Evolutionary conservation across 2,329 filamentous ascomycete species (phyloP).

Genomic region (Cryoendolithus antarcticus): DNA sequence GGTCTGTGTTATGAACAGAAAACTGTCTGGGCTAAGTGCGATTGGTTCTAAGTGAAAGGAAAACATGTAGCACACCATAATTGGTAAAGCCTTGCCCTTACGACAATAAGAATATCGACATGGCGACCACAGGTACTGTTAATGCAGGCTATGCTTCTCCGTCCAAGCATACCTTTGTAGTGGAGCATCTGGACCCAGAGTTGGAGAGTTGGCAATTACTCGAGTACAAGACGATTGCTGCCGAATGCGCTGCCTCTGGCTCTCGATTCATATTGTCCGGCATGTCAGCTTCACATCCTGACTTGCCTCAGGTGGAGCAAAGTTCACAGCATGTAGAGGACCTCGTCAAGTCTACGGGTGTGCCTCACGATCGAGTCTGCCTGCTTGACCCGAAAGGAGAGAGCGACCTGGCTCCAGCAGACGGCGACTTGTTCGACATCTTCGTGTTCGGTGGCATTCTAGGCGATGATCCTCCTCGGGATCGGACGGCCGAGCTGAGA

Average conservation of each 20-base stretch:
- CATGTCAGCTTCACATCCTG: slow-evolving; percentile 46
- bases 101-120: slow-evolving; percentile 4
- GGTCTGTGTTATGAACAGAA: too few relatives aligned
- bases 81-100: slow-evolving; percentile 1
- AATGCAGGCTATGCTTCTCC: too few relatives aligned
- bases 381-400: slow-evolving; percentile 76
- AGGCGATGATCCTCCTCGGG: slow-evolving; percentile 86
- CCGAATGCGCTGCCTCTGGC: slow-evolving; percentile 57
- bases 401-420: slow-evolving; percentile 70
- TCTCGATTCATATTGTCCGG: slow-evolving; percentile 34
- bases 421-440: slow-evolving; percentile 71
- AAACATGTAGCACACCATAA: too few relatives aligned
- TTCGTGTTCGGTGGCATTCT: slow-evolving; percentile 95
- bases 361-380: slow-evolving; percentile 51
- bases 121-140: slow-evolving; percentile 18
- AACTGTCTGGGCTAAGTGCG: too few relatives aligned
- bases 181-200: slow-evolving; percentile 93
- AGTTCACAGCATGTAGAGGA: slow-evolving; percentile 29
- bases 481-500: slow-evolving; percentile 88
- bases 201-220: slow-evolving; percentile 87
- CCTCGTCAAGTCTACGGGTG: slow-evolving; percentile 21
- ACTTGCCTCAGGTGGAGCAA: slow-evolving; percentile 51
- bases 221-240: slow-evolving; percentile 79
- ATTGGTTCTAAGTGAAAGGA: too few relatives aligned
- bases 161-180: slow-evolving; percentile 59